Evolutionary conservation across 1,284 basidiomycete species (phyloP), one percentile per base, ranked within the genome.

Genomic region (Cutaneotrichosporon cutaneum): DNA sequence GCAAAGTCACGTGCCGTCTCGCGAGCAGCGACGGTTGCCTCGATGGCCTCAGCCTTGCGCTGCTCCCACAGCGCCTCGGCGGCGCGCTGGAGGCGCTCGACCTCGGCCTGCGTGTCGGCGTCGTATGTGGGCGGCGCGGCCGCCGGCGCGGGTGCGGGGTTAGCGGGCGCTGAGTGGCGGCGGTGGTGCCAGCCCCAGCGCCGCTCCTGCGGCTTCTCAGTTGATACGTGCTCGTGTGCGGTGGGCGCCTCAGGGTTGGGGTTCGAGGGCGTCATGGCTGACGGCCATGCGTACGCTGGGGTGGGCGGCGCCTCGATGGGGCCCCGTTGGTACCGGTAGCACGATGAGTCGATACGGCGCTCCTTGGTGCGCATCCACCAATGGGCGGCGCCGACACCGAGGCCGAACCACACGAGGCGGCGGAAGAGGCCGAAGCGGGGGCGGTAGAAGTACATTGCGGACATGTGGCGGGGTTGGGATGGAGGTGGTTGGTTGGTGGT

Each of bases 11-110:
- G 54, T 4, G 54, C 52, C 9, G 21, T 21, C 33, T 26, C 52
- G 7, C 35, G 35, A 0, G 35, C 52, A 42, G 33, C 24, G 35
- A 11, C 33, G 6, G 33, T 45, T 2, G 36, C 36, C 26, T 55
- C 54, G 39, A 44, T 8, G 26, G 54, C 54, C 54, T 55, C 26
- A n/a, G 39, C 14, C 32, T 35, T 30, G n/a, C 27, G 54, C 42
- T 55, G 54, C 9, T 44, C 54, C 54, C 54, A 55, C 18, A 55
- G 39, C 7, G 36, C 54, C n/a, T 55, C 39, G 5, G 54, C 54
- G 26, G 39, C 24, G 10, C 22, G 18, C 24, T 45, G 39, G 24
- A 55, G 36, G 26, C 39, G 36, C 18, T 55, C 39, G 18, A 55
- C 14, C 39, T 55, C 54, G 18, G 54, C 54, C 18, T 55, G 26